A percentile compares a stretch with the other conserved stretches of the same genome.
These are phyloP conservation scores for Penicillium janthinellum DNA, from an alignment of 2,329 filamentous ascomycete species.

Conservation along the genomic window DNA sequence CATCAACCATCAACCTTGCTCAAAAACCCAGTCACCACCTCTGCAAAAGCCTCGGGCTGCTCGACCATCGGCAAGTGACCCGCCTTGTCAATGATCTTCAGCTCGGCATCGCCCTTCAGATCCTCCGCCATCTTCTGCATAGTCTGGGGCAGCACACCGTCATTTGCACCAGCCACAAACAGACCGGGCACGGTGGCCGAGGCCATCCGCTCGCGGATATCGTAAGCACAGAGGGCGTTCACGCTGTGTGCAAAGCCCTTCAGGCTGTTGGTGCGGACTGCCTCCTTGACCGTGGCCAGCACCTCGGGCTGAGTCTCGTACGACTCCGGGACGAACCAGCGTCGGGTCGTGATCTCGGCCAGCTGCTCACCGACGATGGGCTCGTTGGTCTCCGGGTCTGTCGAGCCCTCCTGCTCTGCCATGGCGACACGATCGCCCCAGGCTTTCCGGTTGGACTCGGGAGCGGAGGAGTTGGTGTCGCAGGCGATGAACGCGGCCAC, in stretches of 20 bases:
- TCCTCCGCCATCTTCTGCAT: constrained; percentile 72
- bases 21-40: constrained; percentile 63
- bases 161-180: constrained; percentile 71
- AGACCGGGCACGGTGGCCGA: constrained; percentile 49
- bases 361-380: constrained; percentile 64
- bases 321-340: constrained; percentile 69
- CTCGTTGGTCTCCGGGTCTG: constrained; percentile 43
- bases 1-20: constrained; percentile 24
- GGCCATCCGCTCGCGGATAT: constrained; percentile 50
- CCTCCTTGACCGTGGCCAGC: constrained; percentile 63
- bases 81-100: constrained; percentile 67
- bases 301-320: constrained; percentile 58
- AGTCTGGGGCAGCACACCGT: constrained; percentile 74
- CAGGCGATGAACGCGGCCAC: constrained; percentile 68
- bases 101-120: constrained; percentile 60
- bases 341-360: constrained; percentile 68
- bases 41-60: constrained; percentile 67
- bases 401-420: constrained; percentile 58
- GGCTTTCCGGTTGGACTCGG: constrained; percentile 71
- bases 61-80: constrained; percentile 88
- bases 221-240: constrained; percentile 59
- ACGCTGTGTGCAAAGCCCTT: constrained; percentile 79
- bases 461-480: constrained; percentile 75
- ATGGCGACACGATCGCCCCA: constrained; percentile 77
- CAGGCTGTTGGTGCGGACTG: constrained; percentile 70